Evolutionary conservation across 257 asterid genomes (phyloP), one percentile per base, ranked within the genome.

Genomic region (Solanum bulbocastanum): DNA sequence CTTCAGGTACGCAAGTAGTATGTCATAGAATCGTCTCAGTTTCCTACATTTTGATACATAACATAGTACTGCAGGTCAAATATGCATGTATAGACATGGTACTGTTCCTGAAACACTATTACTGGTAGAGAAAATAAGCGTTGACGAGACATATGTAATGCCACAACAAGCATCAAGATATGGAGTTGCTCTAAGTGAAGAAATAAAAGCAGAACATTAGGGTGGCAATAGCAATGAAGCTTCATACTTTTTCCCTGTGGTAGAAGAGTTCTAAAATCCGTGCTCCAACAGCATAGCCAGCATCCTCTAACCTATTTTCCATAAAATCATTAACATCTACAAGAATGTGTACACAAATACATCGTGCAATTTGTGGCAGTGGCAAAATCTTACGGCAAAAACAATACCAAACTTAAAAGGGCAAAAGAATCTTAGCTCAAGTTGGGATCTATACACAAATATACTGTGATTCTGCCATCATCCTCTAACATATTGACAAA

Each of bases 231-330:
- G 85, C 66, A 33, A 42, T 66, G 32, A 88, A 37, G 85, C 35
- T 66, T 71, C 90, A 22, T 85, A 95, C 98, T 95, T 95, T 95
- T 90, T 95, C 98, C 85, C 98, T 81, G 86, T 94, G 96, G 90
- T 98, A 94, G 14, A 94, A 95, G 90, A 95, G 98, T 92, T 95
- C 98, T 87, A 94, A 88, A 87, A 93, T 94, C 87, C 98, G 92
- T 20, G 94, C 92, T 88, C 98, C 98, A 85, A 95, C 98, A 89
- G 95, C 92, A 91, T 91, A 92, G 5, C 96, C 98, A 52, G 98
- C 96, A 93, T 95, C 98, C 93, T 95, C 98, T 65, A 95, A 89
- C 94, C 98, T 95, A 91, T 62, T 87, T 39, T 79, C 85, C 88
- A 76, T 3, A 76, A 76, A 12, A 23, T n/a, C 4, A 39, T 6